Base-by-base conservation (phyloP, 2,329 filamentous ascomycete genomes). In the Sporothrix curviconia region DNA sequence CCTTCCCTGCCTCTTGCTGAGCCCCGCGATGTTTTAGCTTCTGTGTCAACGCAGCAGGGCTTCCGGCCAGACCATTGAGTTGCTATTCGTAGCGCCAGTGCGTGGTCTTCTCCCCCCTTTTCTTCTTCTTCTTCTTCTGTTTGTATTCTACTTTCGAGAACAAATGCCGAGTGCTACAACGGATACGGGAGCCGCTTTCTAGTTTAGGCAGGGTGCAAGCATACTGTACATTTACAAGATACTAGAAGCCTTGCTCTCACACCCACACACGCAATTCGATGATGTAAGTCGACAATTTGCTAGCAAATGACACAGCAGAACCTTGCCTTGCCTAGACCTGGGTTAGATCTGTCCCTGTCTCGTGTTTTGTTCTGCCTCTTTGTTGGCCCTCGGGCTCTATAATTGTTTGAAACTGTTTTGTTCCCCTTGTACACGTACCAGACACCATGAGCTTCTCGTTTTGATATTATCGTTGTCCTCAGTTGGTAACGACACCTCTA, bases 201-300 rank as follows among this genome's bases (percentile, higher is more conserved):
- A 39, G 34, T 6, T 8, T 34, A 51, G 34, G 49, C 22, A 8
- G 28, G 34, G 15, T 17, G 15, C 49, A 40, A 22, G n/a, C n/a
- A n/a, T n/a, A n/a, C n/a, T n/a, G n/a, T n/a, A n/a, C n/a, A n/a
- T n/a, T n/a, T 22, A 22, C 24, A 25, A 14, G 34, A 8, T 37
- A 5, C 3, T 53, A 15, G 37, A 32, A 22, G 36, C 34, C 50
- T 53, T 4, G 37, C 37, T 22, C 9, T 14, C 49, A 28, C 25
- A n/a, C 12, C 37, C 14, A 37, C 50, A 53, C 25, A 24, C 50
- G 50, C 50, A 53, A 53, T 53, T 25, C 25, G 50, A 53, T 53
- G 50, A 53, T 53, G 50, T 14, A 42, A 42, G 15, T 51, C 49
- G 11, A 28, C 34, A 15, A 39, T 15, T 30, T 34, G n/a, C 25